Evolutionary conservation across 768 basidiomycete species (phyloP), one percentile per base, ranked within the genome.

Genomic region (Agrocybe praecox): DNA sequence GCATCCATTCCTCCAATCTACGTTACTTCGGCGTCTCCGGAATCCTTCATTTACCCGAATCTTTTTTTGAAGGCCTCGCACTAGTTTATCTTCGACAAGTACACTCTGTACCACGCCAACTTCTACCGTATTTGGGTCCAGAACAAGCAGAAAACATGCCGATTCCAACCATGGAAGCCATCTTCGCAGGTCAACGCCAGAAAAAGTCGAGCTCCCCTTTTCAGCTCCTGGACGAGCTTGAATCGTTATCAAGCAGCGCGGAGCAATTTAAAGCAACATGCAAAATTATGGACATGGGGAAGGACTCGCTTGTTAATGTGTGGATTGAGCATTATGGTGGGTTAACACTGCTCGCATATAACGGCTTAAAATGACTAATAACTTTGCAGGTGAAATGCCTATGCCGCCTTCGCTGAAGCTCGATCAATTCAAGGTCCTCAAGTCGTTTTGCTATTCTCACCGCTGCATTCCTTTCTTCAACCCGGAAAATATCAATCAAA

Each of bases 301-400:
- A 36, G n/a, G 36, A 24, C 22, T 42, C 51, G 11, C 51, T 52
- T n/a, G 40, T 43, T n/a, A 23, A 36, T 22, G 17, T 52, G n/a
- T 42, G 36, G 36, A 43, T 52, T 43, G 36, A 52, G 43, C 40
- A 43, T 26, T 52, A 52, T 52, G 51, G 51, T 52, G 22, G 26
- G 51, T 52, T 18, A 23, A 52, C 24, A 22, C 40, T 10, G 26
- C 26, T 5, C 26, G 5, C 9, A 29, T 29, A 24, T 11, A 3
- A 40, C 36, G 36, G 12, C 5, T 15, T n/a, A 42, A 14, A 40
- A 21, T 40, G 17, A 52, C 17, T 52, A 17, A 52, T 26, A 44
- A 15, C n/a, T 5, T 18, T 15, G 4, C 23, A 52, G 51, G 51
- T 15, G 29, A 26, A 24, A 12, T 43, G n/a, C 8, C 22, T 1